Percentiles rank a stretch among this genome's conserved stretches.
Conservation (phyloP, 1,139 yeast species). For the Candida albicans region DNA sequence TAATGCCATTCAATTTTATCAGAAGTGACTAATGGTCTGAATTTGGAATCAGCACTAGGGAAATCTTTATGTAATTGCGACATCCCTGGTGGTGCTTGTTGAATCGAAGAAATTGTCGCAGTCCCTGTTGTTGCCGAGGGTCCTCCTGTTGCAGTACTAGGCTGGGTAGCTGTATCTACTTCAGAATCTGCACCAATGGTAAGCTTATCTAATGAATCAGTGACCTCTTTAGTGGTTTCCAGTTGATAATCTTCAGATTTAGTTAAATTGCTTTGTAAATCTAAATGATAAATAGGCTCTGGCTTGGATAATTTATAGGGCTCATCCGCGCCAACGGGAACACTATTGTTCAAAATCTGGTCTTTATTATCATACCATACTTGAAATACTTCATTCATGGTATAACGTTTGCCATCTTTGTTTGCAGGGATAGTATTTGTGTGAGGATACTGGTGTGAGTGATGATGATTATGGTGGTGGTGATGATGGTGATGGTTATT, state of each 20-base stretch:
- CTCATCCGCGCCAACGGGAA: conserved; percentile 28
- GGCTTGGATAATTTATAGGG: conserved; percentile 33
- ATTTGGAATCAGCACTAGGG: conserved; percentile 2
- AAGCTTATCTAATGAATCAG: conserved; percentile 14
- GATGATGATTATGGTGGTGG: conserved; percentile 9
- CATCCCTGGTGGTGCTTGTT: conserved; percentile 23
- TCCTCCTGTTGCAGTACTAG: conserved; percentile 1
- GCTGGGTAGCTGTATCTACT: conserved; percentile 1
- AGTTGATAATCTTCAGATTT: background rate
- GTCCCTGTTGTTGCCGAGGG: conserved; percentile 5
- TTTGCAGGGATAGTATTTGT: conserved; percentile 36
- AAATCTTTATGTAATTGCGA: conserved; percentile 7
- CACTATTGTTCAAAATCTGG: conserved; percentile 25
- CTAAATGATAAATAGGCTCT: conserved; percentile 39
- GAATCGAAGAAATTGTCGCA: conserved; percentile 6
- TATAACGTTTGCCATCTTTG: conserved; percentile 40
- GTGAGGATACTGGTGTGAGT: conserved; percentile 8
- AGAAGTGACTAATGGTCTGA: conserved; percentile 22
- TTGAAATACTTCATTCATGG: conserved; percentile 53
- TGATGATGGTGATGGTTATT: conserved; percentile 2
- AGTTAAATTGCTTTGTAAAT: conserved; percentile 20
- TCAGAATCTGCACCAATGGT: conserved; percentile 9
- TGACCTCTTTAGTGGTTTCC: conserved; percentile 5
- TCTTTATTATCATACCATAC: conserved; percentile 52
- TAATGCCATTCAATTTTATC: conserved; percentile 66